Base-by-base conservation (phyloP, 108 stramenopile species). In the Fragilariopsis cylindrus region DNA sequence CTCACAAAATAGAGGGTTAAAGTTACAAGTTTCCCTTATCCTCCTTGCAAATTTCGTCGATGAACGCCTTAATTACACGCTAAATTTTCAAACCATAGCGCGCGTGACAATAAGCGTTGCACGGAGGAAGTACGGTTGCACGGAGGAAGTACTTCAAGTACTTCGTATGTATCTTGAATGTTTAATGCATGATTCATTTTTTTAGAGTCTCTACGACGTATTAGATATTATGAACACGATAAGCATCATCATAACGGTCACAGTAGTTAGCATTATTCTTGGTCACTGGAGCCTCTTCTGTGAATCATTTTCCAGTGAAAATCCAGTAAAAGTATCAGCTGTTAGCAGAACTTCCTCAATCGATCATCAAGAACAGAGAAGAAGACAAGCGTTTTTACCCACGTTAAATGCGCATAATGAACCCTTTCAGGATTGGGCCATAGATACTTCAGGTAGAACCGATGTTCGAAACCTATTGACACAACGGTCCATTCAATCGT, bases 401-500 rank as follows among this genome's bases (percentile, higher is more conserved):
- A 13, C 62, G 42, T 7, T 63, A n/a, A 7, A 42, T 41, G 30
- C 60, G 4, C 3, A 63, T 41, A 44, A 41, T 44, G 4, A 63
- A 3, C 43, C 62, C 8, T 63, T 63, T n/a, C 62, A n/a, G 40
- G 67, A 68, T 48, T 68, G 67, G 67, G 39, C 48, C 6, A 3
- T 60, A 6, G 69, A 76, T 16, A 58, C 67, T 57, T 30, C 30
- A 30, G 30, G 30, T 2, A 21, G 84, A 44, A 75, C 69, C 48
- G 74, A 81, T 48, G 67, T 84, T n/a, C 73, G 77, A 58, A 84
- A 81, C 60, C 73, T 91, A 6, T 57, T 91, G 53, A 91, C 90
- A 1, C 90, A 91, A 60, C 68, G 86, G 41, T 77, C 87, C 39
- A 82, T 91, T 60, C 90, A 91, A 71, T 84, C 82, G 69, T 91